These are phyloP conservation scores for Starmerella khaoyaiensis DNA, from an alignment of 805 yeast species.

Conservation along the genomic window DNA sequence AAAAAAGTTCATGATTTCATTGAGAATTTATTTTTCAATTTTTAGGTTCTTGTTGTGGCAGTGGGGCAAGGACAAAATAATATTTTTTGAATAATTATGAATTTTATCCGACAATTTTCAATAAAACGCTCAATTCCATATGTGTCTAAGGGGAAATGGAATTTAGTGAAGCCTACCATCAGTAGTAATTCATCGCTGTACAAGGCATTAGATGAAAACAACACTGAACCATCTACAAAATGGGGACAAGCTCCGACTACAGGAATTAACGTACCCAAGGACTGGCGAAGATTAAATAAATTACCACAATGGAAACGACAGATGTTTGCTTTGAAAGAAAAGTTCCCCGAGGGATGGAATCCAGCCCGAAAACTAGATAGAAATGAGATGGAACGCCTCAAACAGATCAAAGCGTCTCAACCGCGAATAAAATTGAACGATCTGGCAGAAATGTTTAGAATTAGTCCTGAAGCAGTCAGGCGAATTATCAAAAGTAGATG, in stretches of 20 bases:
- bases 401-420: conserved; percentile 37
- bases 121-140: conserved; percentile 18
- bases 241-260: conserved; percentile 2
- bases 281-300: conserved; percentile 33
- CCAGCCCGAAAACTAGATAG: conserved; percentile 58
- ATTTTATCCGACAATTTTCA: neutral
- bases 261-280: conserved; percentile 31
- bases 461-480: conserved; percentile 73
- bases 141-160: conserved; percentile 26
- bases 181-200: neutral
- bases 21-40: no score
- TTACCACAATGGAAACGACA: conserved; percentile 63
- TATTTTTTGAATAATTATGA: no score
- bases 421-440: conserved; percentile 53
- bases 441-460: conserved; percentile 48
- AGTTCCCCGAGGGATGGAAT: conserved; percentile 51
- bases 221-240: neutral
- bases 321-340: conserved; percentile 47
- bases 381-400: conserved; percentile 52
- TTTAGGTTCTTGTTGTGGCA: no score
- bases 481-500: conserved; percentile 68
- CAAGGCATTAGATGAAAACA: neutral
- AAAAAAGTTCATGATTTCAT: no score
- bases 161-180: conserved; percentile 14
- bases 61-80: no score